Base-by-base conservation (phyloP, 2,329 filamentous ascomycete genomes). In the Claviceps paspali region DNA sequence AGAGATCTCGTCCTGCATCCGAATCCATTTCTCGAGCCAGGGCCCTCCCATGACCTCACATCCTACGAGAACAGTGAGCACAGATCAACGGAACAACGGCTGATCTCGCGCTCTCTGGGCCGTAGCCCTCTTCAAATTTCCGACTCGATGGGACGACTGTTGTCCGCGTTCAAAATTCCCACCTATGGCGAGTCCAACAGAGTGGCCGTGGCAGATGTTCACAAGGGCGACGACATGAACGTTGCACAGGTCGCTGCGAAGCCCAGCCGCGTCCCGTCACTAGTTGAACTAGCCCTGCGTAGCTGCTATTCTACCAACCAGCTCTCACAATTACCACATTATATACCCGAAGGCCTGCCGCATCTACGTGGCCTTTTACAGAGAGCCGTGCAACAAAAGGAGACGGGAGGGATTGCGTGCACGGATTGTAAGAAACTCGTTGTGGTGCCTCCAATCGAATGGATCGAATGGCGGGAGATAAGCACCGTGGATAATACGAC, bases 391-490 rank as follows among this genome's bases (percentile, higher is more conserved):
- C 43, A 47, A 4, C 61, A 66, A 41, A 63, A 62, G 27, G 60
- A 68, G 27, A 54, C 53, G 0, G 73, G 73, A 4, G 67, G 67
- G 2, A 47, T 65, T 21, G 48, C 49, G 2, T 79, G 76, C 46
- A 67, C 68, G 1, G 55, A 62, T 0, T 79, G 76, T 47, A 46
- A 53, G 18, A 62, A 63, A 21, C 49, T 51, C 7, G 63, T 70
- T 4, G 55, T 74, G 6, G 56, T 69, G 17, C 68, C 74, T 3
- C 53, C 64, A 3, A 59, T 67, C 0, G 64, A 74, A 47, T 79
- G 76, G 75, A 54, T 79, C 6, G 76, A 79, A 48, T 79, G 75
- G 69, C 73, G 68, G 51, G 61, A 68, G 40, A 38, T 61, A 18
- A 41, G 45, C 18, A 49, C 45, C 10, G 44, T 44, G 27, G 44